Conservation (phyloP, 805 yeast genomes). For the Spencermartinsiella europaea region DNA sequence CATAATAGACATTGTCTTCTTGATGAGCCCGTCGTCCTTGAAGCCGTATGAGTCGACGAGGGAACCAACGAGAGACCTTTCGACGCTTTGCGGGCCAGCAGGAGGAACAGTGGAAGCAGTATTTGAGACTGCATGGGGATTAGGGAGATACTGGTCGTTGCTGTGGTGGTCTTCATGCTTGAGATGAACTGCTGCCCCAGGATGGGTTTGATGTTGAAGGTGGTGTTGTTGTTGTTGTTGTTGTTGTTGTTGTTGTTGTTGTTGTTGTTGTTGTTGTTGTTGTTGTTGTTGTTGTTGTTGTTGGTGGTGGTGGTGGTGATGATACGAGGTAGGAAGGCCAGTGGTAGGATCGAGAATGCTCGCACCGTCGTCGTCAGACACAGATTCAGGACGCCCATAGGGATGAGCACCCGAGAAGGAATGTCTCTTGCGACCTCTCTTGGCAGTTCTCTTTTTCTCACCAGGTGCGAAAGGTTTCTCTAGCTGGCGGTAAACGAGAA, state of each 20-base stretch:
- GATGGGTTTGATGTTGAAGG: too few species aligned
- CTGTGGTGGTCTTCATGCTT: neutral
- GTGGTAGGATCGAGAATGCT: neutral
- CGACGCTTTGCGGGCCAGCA: slow-evolving; percentile 19
- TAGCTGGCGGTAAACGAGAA: slow-evolving; percentile 74
- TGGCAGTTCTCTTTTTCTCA: slow-evolving; percentile 36
- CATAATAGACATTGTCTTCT: slow-evolving; percentile 74
- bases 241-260: too few species aligned
- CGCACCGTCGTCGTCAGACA: too few species aligned
- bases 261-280: neutral
- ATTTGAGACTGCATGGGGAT: slow-evolving; percentile 1
- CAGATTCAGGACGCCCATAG: neutral
- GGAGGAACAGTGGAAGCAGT: neutral
- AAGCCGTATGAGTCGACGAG: slow-evolving; percentile 57
- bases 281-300: neutral
- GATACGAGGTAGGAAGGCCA: neutral
- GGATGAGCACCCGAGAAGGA: slow-evolving; percentile 1
- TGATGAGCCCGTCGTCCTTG: slow-evolving; percentile 68
- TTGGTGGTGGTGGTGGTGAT: neutral
- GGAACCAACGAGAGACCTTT: slow-evolving; percentile 49
- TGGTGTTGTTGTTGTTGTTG: too few species aligned
- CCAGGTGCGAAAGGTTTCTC: slow-evolving; percentile 43
- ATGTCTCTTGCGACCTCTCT: slow-evolving; percentile 10
- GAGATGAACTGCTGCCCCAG: neutral
- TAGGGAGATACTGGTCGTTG: neutral